These are phyloP conservation scores for Glebionis coronaria DNA, from an alignment of 129 eudicot genomes.

Conservation along the genomic window DNA sequence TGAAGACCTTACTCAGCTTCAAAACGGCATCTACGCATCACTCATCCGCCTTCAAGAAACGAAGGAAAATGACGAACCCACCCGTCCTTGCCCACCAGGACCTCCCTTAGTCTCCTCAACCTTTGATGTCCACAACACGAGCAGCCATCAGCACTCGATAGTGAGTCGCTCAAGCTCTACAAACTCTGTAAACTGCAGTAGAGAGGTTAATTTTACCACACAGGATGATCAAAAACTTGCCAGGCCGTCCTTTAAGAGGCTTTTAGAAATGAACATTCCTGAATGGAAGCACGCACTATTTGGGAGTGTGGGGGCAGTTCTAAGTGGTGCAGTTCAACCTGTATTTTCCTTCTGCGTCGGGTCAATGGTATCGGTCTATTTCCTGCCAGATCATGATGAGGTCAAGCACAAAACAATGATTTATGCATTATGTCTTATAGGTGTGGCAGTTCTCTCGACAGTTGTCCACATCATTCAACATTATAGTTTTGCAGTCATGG, in stretches of 20 bases:
- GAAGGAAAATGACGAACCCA: conserved; percentile 20
- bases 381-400: conserved; percentile 48
- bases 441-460: conserved; percentile 52
- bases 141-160: conserved; percentile 36
- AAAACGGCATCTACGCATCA: conserved; percentile 50
- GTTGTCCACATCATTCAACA: conserved; percentile 56
- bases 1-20: conserved; percentile 41
- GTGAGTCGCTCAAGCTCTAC: conserved; percentile 48
- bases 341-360: conserved; percentile 63
- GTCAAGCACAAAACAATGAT: conserved; percentile 54
- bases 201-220: background rate
- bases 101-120: conserved; percentile 4
- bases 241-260: conserved; percentile 54
- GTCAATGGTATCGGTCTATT: conserved; percentile 71
- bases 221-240: conserved; percentile 21
- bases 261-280: conserved; percentile 60
- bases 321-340: conserved; percentile 79
- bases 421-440: conserved; percentile 52
- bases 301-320: conserved; percentile 49
- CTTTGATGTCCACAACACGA: conserved; percentile 31
- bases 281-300: conserved; percentile 59
- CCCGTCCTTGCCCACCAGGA: background rate
- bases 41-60: conserved; percentile 57
- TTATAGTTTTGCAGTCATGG: conserved; percentile 78
- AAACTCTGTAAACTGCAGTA: conserved; percentile 32